A percentile compares a stretch with the other conserved stretches of the same genome.
Conservation (phyloP, 257 asterid species). For the Mitragyna speciosa region DNA sequence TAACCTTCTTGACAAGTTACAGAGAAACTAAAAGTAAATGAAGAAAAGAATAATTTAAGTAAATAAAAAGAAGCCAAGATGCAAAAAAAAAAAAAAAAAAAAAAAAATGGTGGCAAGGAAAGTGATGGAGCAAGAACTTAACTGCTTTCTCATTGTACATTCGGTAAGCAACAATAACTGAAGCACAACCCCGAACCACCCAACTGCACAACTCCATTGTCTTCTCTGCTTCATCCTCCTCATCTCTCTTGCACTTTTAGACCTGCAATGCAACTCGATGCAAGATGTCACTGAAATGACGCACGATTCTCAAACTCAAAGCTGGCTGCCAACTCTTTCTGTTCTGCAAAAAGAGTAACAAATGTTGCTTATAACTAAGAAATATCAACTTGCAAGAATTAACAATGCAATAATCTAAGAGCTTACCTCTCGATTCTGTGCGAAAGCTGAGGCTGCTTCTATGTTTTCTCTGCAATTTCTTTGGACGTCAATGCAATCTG, state of each 20-base stretch:
- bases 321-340: background rate
- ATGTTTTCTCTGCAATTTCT: background rate
- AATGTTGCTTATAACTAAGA: background rate
- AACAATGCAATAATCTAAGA: too few species aligned
- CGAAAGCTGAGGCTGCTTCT: background rate
- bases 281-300: background rate
- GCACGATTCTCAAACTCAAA: background rate
- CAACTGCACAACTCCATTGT: conserved; percentile 26
- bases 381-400: too few species aligned
- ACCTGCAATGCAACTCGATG: background rate
- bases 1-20: conserved; percentile 14
- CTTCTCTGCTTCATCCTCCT: conserved; percentile 26
- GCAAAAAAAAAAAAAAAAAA: background rate
- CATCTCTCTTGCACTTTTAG: conserved; percentile 23
- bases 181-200: conserved; percentile 32
- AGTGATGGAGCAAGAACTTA: conserved; percentile 22
- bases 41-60: background rate
- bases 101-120: too few species aligned
- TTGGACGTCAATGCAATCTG: background rate
- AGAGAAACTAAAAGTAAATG: background rate
- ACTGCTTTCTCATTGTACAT: conserved; percentile 43
- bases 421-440: background rate
- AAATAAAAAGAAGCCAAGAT: background rate
- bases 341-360: background rate
- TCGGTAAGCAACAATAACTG: conserved; percentile 34